A percentile compares a stretch with the other conserved stretches of the same genome.
Conservation (phyloP, 75 land plant genomes). For the Cupressus sempervirens region DNA sequence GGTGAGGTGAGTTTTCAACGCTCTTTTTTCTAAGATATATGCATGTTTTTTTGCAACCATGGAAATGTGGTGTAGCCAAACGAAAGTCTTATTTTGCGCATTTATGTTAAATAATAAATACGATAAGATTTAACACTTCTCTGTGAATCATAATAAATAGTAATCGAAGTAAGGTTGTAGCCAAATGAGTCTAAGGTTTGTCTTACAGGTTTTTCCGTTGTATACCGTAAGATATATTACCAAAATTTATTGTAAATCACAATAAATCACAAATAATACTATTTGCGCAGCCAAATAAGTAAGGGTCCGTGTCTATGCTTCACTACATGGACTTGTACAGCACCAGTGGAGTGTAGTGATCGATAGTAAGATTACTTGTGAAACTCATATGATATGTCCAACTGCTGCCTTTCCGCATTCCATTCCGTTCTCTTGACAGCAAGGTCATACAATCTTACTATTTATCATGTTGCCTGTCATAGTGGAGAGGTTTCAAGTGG, state of each 20-base stretch:
- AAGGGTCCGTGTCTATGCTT: neutral
- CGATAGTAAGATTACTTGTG: no score
- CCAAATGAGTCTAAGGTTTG: neutral
- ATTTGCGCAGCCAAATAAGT: neutral
- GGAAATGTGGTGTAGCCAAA: neutral
- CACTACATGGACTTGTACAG: neutral
- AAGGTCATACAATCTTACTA: neutral
- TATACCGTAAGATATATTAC: neutral
- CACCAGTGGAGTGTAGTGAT: neutral
- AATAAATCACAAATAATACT: neutral
- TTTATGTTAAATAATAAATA: neutral
- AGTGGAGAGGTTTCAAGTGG: neutral
- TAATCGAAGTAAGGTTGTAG: neutral
- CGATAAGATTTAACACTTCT: neutral
- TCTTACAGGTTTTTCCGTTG: neutral
- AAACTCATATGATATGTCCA: neutral
- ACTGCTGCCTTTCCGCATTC: neutral
- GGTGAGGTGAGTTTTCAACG: constrained; percentile 60
- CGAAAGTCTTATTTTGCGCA: neutral
- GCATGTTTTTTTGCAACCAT: neutral
- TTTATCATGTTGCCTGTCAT: neutral
- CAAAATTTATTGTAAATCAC: neutral
- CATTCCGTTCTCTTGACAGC: neutral
- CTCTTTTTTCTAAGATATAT: neutral
- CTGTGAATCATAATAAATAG: neutral